These are phyloP conservation scores for Blakeslea trispora DNA, from an alignment of 371 early-diverging fungal species.

Conservation along the genomic window DNA sequence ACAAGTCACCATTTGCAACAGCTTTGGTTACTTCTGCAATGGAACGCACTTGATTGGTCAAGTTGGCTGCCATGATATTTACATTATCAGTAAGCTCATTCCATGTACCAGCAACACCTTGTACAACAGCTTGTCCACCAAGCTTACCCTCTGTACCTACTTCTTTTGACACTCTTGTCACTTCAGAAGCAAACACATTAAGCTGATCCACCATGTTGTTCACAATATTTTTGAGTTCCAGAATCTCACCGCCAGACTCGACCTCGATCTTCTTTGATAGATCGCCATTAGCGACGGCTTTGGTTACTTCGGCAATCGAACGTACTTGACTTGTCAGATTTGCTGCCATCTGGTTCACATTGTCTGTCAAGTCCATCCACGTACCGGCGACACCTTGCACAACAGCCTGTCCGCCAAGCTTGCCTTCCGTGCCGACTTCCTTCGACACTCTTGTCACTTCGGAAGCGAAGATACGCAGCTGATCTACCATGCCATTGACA, in stretches of 20 bases:
- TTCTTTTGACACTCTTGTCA: constrained; percentile 43
- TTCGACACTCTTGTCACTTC: constrained; percentile 55
- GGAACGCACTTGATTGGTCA: constrained; percentile 31
- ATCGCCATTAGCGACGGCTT: constrained; percentile 35
- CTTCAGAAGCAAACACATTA: constrained; percentile 41
- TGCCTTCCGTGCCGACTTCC: constrained; percentile 49
- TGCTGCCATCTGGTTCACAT: constrained; percentile 52
- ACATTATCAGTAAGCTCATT: constrained; percentile 44
- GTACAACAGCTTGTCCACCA: constrained; percentile 47
- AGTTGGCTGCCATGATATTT: constrained; percentile 35
- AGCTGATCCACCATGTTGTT: constrained; percentile 45
- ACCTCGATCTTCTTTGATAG: constrained; percentile 36
- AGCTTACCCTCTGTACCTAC: constrained; percentile 41
- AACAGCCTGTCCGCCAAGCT: constrained; percentile 53
- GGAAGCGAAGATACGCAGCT: constrained; percentile 37
- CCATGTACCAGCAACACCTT: constrained; percentile 45
- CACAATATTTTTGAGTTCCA: constrained; percentile 34
- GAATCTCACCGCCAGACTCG: constrained; percentile 36
- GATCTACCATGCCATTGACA: constrained; percentile 43
- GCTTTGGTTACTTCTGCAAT: constrained; percentile 35
- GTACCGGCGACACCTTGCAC: constrained; percentile 42
- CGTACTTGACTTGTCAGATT: constrained; percentile 61
- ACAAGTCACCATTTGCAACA: constrained; percentile 35
- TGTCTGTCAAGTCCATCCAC: constrained; percentile 52
- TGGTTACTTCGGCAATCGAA: constrained; percentile 38